phyloP scores from a whole-genome alignment of 768 basidiomycete species.

The Boletus tomentosulus region DNA sequence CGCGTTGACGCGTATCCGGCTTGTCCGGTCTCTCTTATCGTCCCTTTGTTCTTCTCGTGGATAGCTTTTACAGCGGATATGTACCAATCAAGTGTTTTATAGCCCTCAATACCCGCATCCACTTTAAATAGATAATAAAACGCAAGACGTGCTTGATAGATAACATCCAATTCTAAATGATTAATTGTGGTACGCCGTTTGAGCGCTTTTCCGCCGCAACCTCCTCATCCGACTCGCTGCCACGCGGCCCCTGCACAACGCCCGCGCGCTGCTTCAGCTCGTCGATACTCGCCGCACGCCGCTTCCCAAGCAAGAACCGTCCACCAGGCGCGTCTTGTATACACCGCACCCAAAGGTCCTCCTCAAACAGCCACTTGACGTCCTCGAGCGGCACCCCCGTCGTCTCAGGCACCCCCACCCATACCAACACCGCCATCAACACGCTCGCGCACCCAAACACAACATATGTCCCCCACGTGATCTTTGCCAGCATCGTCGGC shows the following conservation, averaged over 20 bases:
- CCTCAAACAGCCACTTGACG: slow-evolving; percentile 33
- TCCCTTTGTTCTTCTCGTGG: slow-evolving; percentile 9
- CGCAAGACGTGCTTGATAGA: background rate
- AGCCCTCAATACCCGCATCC: slow-evolving; percentile 10
- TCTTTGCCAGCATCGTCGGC: slow-evolving; percentile 31
- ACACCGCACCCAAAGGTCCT: slow-evolving; percentile 23
- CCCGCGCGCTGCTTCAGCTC: slow-evolving; percentile 18
- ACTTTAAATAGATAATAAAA: background rate
- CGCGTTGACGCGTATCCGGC: slow-evolving; percentile 9
- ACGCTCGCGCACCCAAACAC: slow-evolving; percentile 31
- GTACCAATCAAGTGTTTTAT: background rate
- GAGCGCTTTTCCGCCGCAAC: background rate
- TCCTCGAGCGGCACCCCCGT: slow-evolving; percentile 38
- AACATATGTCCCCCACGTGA: slow-evolving; percentile 30
- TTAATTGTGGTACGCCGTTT: background rate
- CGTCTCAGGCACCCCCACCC: slow-evolving; percentile 39
- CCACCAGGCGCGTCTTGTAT: slow-evolving; percentile 34
- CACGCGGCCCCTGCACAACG: background rate
- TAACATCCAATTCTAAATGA: background rate
- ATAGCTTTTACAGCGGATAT: background rate
- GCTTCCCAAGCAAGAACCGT: slow-evolving; percentile 20
- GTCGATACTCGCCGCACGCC: slow-evolving; percentile 23
- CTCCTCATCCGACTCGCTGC: slow-evolving; percentile 1
- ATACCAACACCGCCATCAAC: slow-evolving; percentile 32
- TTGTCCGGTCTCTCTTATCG: slow-evolving; percentile 6